Percentiles rank a stretch among this genome's conserved stretches.
Evolutionary conservation across 1,139 yeast species (phyloP).

Genomic region (Insectozyma bohioensis): DNA sequence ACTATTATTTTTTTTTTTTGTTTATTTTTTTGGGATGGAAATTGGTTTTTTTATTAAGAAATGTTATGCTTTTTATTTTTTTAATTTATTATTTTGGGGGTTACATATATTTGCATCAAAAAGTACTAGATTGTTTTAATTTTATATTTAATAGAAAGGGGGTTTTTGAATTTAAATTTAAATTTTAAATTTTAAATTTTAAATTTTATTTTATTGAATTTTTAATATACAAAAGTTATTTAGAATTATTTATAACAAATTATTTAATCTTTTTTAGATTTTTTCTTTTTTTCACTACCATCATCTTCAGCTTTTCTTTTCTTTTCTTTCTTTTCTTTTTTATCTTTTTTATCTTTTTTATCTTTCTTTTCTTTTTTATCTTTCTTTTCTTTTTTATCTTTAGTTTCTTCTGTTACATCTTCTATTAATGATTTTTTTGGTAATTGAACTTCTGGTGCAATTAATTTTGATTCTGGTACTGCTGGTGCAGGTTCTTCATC

Average conservation of each 20-base stretch:
- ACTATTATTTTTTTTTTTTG: too few species aligned
- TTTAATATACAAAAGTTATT: constrained; percentile 9
- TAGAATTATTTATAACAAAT: too few species aligned
- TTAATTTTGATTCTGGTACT: constrained; percentile 47
- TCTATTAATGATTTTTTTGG: constrained; percentile 46
- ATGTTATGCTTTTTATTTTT: too few species aligned
- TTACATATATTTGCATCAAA: too few species aligned
- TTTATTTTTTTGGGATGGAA: too few species aligned
- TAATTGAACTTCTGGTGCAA: constrained; percentile 51
- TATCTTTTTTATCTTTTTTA: constrained; percentile 56
- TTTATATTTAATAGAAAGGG: too few species aligned
- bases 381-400: constrained; percentile 55
- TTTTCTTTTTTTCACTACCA: constrained; percentile 51
- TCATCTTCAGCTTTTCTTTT: constrained; percentile 59
- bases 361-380: constrained; percentile 63
- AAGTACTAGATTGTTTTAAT: too few species aligned
- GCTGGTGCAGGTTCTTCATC: constrained; percentile 63
- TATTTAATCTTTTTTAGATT: constrained; percentile 26
- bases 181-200: too few species aligned
- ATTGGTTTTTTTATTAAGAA: too few species aligned
- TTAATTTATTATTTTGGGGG: too few species aligned
- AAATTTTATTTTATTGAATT: constrained; percentile 1
- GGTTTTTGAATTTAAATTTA: too few species aligned
- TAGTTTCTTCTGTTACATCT: constrained; percentile 44
- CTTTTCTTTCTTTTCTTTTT: constrained; percentile 36